A percentile compares a stretch with the other conserved stretches of the same genome.
These are phyloP conservation scores for Whalleya microplaca DNA, from an alignment of 2,329 filamentous ascomycete species.

Conservation along the genomic window DNA sequence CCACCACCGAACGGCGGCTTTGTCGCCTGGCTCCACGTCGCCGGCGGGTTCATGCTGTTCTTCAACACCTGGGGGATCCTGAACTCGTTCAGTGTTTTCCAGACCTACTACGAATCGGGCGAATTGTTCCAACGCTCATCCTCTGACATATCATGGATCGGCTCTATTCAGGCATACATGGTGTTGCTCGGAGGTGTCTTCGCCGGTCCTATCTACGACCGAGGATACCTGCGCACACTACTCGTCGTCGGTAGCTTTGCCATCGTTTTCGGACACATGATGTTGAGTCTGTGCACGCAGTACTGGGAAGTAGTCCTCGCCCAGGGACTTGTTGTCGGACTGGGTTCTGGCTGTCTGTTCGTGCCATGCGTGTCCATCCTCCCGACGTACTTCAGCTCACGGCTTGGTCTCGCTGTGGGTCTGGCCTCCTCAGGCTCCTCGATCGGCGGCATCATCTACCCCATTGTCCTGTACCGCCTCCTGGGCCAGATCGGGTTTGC, in stretches of 20 bases:
- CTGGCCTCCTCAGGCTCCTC: constrained; percentile 26
- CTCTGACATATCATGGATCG: constrained; percentile 48
- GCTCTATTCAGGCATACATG: constrained; percentile 44
- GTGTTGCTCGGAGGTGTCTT: constrained; percentile 37
- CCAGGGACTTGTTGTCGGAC: constrained; percentile 43
- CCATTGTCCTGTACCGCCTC: constrained; percentile 22
- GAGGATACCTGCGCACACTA: constrained; percentile 31
- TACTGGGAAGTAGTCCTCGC: constrained; percentile 45
- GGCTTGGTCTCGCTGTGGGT: constrained; percentile 28
- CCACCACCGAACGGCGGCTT: constrained; percentile 40
- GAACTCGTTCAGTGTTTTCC: constrained; percentile 40
- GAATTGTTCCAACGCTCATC: constrained; percentile 41
- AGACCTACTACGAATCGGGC: constrained; percentile 47
- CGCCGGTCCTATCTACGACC: constrained; percentile 39
- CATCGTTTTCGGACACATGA: constrained; percentile 44
- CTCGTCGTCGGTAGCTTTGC: constrained; percentile 31
- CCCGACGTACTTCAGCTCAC: constrained; percentile 31
- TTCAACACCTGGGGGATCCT: constrained; percentile 30
- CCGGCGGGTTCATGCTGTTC: constrained; percentile 41
- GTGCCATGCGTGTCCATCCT: constrained; percentile 35
- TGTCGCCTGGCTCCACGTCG: constrained; percentile 46
- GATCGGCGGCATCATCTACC: constrained; percentile 33
- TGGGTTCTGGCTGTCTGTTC: constrained; percentile 43
- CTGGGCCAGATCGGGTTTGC: constrained; percentile 19
- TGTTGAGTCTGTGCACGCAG: constrained; percentile 36